Evolutionary conservation across 805 yeast species (phyloP).

Genomic region (Suhomyces tanzawaensis): DNA sequence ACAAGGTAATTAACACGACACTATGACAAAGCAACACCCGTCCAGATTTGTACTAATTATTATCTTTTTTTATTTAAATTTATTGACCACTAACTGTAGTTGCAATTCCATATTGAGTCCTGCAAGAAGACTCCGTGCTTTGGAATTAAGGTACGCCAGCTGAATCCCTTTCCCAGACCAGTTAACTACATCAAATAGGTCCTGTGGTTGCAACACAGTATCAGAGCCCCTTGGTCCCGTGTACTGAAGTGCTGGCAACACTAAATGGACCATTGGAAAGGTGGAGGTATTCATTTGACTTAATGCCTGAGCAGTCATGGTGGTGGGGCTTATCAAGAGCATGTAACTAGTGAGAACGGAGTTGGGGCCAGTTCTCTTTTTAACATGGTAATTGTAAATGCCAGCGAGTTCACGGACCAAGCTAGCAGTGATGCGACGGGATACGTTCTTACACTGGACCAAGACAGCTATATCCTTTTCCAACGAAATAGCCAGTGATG

Average conservation of each 20-base stretch:
- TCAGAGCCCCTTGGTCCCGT: not conserved
- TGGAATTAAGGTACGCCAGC: conserved; percentile 37
- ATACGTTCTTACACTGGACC: conserved; percentile 57
- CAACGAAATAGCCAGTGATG: conserved; percentile 16
- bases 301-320: conserved; percentile 47
- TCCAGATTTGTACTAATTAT: not conserved
- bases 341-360: conserved; percentile 20
- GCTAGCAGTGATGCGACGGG: conserved; percentile 42
- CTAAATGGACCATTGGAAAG: conserved; percentile 46
- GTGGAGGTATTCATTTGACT: conserved; percentile 43
- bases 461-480: conserved; percentile 36
- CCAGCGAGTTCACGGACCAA: conserved; percentile 55
- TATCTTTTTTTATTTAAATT: not conserved
- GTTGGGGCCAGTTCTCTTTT: conserved; percentile 13
- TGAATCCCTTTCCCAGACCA: conserved; percentile 40
- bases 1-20: too few species aligned
- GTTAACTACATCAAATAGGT: conserved; percentile 30
- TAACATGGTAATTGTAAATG: conserved; percentile 40
- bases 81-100: conserved; percentile 8
- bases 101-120: conserved; percentile 30
- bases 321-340: conserved; percentile 47
- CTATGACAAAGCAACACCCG: too few species aligned
- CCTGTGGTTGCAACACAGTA: conserved; percentile 7
- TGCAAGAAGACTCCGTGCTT: conserved; percentile 31
- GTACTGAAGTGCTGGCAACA: conserved; percentile 33